Percentiles rank a stretch among this genome's conserved stretches.
These are phyloP conservation scores for Coemansia sp. DNA, from an alignment of 192 early-diverging fungal genomes.

Conservation along the genomic window DNA sequence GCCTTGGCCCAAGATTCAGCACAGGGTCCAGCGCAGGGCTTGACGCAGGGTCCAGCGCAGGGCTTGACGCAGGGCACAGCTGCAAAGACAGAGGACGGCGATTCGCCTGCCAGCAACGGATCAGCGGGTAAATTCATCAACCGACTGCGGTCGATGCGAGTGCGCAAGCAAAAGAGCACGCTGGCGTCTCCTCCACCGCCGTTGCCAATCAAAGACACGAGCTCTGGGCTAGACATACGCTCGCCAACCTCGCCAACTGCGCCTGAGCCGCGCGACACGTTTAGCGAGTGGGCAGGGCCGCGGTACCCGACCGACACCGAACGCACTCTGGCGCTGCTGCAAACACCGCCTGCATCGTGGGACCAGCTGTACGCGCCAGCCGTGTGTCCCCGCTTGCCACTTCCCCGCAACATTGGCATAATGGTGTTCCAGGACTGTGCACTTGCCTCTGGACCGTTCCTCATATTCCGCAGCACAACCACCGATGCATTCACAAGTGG, in stretches of 20 bases:
- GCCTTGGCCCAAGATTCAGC: too few species aligned
- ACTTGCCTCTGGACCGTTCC: conserved; percentile 37
- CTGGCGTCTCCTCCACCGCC: not conserved
- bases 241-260: conserved; percentile 2
- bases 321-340: conserved; percentile 40
- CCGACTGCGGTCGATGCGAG: conserved; percentile 45
- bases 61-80: not conserved
- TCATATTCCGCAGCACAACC: conserved; percentile 17
- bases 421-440: conserved; percentile 31
- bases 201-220: conserved; percentile 3
- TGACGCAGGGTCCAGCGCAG: too few species aligned
- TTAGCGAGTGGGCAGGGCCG: conserved; percentile 44
- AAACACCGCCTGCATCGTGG: conserved; percentile 29
- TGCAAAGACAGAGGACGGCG: conserved; percentile 35
- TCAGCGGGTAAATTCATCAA: conserved; percentile 46
- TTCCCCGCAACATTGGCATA: conserved; percentile 36
- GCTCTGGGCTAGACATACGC: not conserved
- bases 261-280: conserved; percentile 18
- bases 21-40: not conserved
- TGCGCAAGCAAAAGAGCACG: conserved; percentile 48
- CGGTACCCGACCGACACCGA: conserved; percentile 34
- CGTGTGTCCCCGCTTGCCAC: conserved; percentile 45
- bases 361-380: conserved; percentile 52
- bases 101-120: conserved; percentile 31
- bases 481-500: conserved; percentile 1